Evolutionary conservation across 192 early-diverging fungal species (phyloP).

Genomic region (Lobosporangium transversale): DNA sequence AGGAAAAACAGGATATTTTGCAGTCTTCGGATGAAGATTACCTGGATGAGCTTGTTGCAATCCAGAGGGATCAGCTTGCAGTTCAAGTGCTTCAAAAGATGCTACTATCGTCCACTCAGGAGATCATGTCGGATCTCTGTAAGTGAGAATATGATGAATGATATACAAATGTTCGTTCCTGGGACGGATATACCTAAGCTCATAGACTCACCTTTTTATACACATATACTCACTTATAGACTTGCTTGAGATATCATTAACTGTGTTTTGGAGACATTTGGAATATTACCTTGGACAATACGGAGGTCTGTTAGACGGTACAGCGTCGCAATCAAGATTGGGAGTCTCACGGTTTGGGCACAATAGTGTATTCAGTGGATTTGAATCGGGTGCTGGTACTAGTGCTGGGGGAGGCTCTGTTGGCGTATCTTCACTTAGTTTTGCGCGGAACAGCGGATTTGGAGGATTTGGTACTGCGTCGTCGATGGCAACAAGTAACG

Average conservation of each 20-base stretch:
- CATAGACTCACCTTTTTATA: no score
- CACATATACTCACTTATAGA: no score
- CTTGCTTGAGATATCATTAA: slow-evolving; percentile 66
- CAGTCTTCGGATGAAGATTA: slow-evolving; percentile 40
- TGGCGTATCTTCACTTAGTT: background rate
- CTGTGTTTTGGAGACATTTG: slow-evolving; percentile 81
- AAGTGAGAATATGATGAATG: slow-evolving; percentile 30
- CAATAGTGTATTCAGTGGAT: slow-evolving; percentile 14
- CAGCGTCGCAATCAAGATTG: slow-evolving; percentile 14
- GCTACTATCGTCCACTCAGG: slow-evolving; percentile 41
- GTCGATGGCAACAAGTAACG: background rate
- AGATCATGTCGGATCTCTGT: slow-evolving; percentile 52
- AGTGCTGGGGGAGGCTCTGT: background rate
- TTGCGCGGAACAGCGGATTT: background rate
- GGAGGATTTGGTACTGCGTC: background rate
- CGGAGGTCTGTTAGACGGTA: slow-evolving; percentile 30
- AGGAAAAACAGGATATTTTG: slow-evolving; percentile 52
- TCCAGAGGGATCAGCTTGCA: slow-evolving; percentile 60
- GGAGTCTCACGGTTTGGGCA: slow-evolving; percentile 34
- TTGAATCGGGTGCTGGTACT: background rate
- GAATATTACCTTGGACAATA: slow-evolving; percentile 63
- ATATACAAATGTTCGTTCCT: no score
- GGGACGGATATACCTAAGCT: no score
- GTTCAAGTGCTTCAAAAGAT: slow-evolving; percentile 56
- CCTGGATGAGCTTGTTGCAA: slow-evolving; percentile 52